A percentile compares a stretch with the other conserved stretches of the same genome.
Conservation (phyloP, 768 basidiomycete genomes). For the Pisolithus marmoratus region DNA sequence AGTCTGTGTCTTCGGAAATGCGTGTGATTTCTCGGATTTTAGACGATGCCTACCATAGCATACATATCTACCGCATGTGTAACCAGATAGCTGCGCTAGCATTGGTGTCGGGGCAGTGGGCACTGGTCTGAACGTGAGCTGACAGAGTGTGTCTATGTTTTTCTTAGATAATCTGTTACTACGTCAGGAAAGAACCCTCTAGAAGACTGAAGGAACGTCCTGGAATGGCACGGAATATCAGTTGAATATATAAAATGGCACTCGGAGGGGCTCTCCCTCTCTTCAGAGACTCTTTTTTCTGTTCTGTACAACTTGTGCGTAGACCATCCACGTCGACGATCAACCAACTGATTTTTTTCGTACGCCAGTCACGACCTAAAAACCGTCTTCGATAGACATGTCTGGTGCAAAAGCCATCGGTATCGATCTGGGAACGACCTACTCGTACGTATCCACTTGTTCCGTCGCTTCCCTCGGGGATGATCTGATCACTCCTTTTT, state of each 20-base stretch:
- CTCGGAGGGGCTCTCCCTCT: not conserved
- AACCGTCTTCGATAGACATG: slow-evolving; percentile 31
- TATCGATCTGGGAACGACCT: slow-evolving; percentile 90
- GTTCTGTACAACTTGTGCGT: slow-evolving; percentile 16
- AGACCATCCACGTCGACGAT: not conserved
- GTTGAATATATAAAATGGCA: slow-evolving; percentile 21
- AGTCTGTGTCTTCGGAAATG: slow-evolving; percentile 23
- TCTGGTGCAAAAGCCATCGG: slow-evolving; percentile 68
- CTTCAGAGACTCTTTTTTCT: slow-evolving; percentile 12
- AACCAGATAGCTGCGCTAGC: slow-evolving; percentile 6
- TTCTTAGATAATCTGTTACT: slow-evolving; percentile 29
- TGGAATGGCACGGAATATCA: slow-evolving; percentile 27
- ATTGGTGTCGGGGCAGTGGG: not conserved
- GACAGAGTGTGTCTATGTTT: slow-evolving; percentile 7
- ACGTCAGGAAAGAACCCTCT: slow-evolving; percentile 29
- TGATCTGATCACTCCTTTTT: slow-evolving; percentile 6
- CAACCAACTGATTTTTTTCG: slow-evolving; percentile 5
- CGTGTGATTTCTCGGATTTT: slow-evolving; percentile 12
- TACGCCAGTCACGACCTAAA: slow-evolving; percentile 9
- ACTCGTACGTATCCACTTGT: slow-evolving; percentile 56
- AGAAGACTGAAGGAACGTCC: slow-evolving; percentile 29
- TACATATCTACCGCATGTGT: slow-evolving; percentile 22
- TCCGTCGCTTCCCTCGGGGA: slow-evolving; percentile 7
- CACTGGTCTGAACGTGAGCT: not conserved
- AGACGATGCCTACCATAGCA: slow-evolving; percentile 15